Evolutionary conservation across 371 early-diverging fungal genomes (phyloP).

Genomic region (Mucor piriformis): DNA sequence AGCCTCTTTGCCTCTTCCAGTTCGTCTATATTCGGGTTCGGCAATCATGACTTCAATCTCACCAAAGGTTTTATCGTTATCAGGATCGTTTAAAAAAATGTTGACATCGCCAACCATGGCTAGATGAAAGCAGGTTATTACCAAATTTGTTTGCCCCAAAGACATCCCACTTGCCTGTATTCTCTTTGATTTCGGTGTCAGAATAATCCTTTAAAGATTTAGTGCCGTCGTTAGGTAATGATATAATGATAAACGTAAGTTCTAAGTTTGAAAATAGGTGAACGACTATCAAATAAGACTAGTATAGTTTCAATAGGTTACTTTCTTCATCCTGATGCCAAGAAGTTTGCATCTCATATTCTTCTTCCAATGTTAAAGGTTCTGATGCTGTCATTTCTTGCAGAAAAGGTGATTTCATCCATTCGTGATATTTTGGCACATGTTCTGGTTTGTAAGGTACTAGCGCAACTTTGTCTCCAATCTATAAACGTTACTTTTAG

Average conservation of each 20-base stretch:
- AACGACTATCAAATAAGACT: not conserved
- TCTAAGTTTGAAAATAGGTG: slow-evolving; percentile 35
- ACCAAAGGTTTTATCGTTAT: slow-evolving; percentile 69
- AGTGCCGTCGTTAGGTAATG: slow-evolving; percentile 27
- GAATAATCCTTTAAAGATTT: slow-evolving; percentile 27
- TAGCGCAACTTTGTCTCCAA: slow-evolving; percentile 67
- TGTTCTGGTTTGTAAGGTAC: slow-evolving; percentile 88
- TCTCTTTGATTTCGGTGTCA: slow-evolving; percentile 39
- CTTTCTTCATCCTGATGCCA: slow-evolving; percentile 88
- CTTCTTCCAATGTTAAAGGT: slow-evolving; percentile 87
- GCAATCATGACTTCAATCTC: slow-evolving; percentile 97
- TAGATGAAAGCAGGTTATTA: slow-evolving; percentile 3
- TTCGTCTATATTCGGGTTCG: slow-evolving; percentile 65
- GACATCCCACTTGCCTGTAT: slow-evolving; percentile 31
- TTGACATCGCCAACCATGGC: slow-evolving; percentile 95
- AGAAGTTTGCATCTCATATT: slow-evolving; percentile 90
- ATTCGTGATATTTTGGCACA: slow-evolving; percentile 87
- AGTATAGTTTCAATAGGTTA: slow-evolving; percentile 25
- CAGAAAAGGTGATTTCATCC: slow-evolving; percentile 92
- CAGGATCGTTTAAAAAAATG: slow-evolving; percentile 84
- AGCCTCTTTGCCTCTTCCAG: slow-evolving; percentile 75
- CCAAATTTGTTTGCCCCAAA: too few species aligned
- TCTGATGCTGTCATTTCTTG: slow-evolving; percentile 95
- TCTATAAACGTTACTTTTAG: slow-evolving; percentile 40
- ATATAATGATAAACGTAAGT: slow-evolving; percentile 75